These are phyloP conservation scores for Podospora comata DNA, from an alignment of 495 filamentous ascomycete genomes.

Conservation along the genomic window DNA sequence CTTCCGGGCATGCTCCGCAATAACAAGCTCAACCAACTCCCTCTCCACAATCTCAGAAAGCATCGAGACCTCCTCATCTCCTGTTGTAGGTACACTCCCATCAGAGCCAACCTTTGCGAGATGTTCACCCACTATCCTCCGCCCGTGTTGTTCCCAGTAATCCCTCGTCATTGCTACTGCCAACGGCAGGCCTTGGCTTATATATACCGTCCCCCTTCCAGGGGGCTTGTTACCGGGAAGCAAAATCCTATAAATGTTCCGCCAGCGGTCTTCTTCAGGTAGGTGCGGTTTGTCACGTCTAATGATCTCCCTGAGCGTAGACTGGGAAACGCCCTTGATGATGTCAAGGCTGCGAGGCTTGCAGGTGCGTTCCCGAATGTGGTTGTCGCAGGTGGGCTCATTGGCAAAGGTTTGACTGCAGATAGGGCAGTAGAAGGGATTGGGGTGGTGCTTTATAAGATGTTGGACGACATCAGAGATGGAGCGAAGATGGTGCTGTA, in stretches of 20 bases:
- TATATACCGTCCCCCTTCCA: background rate
- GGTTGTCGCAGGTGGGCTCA: background rate
- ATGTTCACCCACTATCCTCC: background rate
- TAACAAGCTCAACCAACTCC: background rate
- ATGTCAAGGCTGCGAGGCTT: background rate
- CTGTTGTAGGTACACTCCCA: background rate
- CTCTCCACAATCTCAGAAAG: background rate
- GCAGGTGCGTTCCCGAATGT: background rate
- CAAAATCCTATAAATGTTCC: background rate
- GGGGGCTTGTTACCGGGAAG: background rate
- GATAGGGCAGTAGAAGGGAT: background rate
- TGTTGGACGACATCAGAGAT: background rate
- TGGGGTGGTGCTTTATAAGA: background rate
- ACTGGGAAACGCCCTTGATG: background rate
- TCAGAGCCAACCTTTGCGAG: background rate
- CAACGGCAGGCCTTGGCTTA: background rate
- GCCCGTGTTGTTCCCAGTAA: background rate
- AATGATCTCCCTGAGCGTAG: background rate
- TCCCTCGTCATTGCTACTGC: background rate
- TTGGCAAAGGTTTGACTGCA: background rate
- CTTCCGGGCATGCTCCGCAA: background rate
- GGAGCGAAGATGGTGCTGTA: background rate
- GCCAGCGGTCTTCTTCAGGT: background rate
- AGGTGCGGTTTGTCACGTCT: background rate
- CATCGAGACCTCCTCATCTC: background rate